These are phyloP conservation scores for Tolypocladium amazonense DNA, from an alignment of 2,329 filamentous ascomycete genomes.

Conservation along the genomic window DNA sequence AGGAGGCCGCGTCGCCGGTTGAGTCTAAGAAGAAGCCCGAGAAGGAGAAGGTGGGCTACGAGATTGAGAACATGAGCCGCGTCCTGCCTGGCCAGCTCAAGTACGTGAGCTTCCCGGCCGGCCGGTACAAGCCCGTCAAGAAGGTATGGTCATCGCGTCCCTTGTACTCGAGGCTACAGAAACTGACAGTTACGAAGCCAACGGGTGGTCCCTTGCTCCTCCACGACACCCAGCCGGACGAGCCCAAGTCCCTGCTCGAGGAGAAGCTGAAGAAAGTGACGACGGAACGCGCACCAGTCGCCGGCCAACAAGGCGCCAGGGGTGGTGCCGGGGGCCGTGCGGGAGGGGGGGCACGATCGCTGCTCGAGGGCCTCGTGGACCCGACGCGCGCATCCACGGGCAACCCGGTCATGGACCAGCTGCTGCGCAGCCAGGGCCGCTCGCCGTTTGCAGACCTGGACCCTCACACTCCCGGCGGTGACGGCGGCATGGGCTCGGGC, in stretches of 20 bases:
- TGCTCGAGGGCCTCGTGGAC: constrained; percentile 25
- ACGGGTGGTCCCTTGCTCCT: constrained; percentile 92
- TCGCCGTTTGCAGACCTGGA: constrained; percentile 18
- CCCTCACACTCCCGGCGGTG: constrained; percentile 20
- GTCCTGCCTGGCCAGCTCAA: constrained; percentile 89
- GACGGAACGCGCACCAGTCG: constrained; percentile 50
- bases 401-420: constrained; percentile 28
- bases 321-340: constrained; percentile 20
- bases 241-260: constrained; percentile 73
- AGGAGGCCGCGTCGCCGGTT: constrained; percentile 40
- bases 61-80: constrained; percentile 93
- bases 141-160: constrained; percentile 46
- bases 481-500: constrained; percentile 31
- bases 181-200: constrained; percentile 43
- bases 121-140: constrained; percentile 84
- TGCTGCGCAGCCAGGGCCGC: constrained; percentile 29
- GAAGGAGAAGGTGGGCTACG: constrained; percentile 94
- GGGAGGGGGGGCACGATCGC: constrained; percentile 19
- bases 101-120: constrained; percentile 85
- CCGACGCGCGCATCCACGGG: constrained; percentile 18
- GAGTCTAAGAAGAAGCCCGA: constrained; percentile 80
- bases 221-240: constrained; percentile 68
- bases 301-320: constrained; percentile 22
- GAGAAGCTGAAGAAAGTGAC: constrained; percentile 81
- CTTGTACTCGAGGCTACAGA: background rate